phyloP scores from a whole-genome alignment of 1,139 yeast genomes.

The Wickerhamomyces sp. region DNA sequence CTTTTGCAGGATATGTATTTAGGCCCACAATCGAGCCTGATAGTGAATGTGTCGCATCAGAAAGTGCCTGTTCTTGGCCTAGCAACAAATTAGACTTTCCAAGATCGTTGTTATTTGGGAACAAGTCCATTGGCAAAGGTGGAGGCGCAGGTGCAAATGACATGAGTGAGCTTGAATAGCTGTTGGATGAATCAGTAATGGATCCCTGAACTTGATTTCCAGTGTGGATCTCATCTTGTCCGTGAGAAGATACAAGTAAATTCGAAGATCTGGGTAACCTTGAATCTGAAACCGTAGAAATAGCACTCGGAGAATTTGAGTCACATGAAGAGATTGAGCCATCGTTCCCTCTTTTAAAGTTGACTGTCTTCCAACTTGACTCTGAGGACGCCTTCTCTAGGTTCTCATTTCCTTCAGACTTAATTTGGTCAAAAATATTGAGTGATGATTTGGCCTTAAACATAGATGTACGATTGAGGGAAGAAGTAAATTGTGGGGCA shows the following conservation, averaged over 20 bases:
- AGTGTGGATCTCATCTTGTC: no score
- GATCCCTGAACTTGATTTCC: not conserved
- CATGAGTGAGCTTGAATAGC: not conserved
- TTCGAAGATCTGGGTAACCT: not conserved
- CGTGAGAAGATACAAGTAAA: no score
- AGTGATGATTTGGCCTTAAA: constrained; percentile 3
- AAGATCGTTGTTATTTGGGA: not conserved
- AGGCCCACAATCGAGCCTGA: no score
- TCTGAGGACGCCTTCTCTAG: not conserved
- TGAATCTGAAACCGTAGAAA: not conserved
- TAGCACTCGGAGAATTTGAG: not conserved
- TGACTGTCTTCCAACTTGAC: constrained; percentile 9
- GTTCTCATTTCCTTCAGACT: not conserved
- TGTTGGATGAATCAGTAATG: not conserved
- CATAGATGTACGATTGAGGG: not conserved
- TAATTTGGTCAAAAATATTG: constrained; percentile 1
- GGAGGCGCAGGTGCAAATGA: not conserved
- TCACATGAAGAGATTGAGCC: not conserved
- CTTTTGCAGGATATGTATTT: not conserved
- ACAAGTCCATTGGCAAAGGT: not conserved
- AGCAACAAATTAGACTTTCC: no score
- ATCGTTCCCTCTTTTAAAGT: not conserved
- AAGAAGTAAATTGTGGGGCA: not conserved
- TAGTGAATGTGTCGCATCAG: not conserved
- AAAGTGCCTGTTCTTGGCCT: no score